Evolutionary conservation across 2,329 filamentous ascomycete species (phyloP).

Genomic region (Ophiocordyceps australis): DNA sequence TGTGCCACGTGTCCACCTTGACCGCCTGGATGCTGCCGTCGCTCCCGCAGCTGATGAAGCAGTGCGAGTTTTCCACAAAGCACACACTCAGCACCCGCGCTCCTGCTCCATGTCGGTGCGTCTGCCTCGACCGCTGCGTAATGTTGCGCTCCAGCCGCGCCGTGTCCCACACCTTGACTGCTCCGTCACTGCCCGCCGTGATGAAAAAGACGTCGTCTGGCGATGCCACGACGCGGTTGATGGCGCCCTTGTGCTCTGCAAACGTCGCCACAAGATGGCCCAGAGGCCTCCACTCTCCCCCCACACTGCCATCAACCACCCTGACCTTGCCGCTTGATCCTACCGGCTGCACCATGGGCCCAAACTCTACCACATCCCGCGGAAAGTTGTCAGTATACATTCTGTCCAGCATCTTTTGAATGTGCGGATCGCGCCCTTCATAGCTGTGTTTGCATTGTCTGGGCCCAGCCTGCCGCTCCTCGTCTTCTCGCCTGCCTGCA

Average conservation of each 20-base stretch:
- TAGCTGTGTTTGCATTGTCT: conserved; percentile 60
- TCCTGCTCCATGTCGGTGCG: conserved; percentile 55
- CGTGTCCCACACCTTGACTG: conserved; percentile 86
- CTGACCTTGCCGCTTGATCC: conserved; percentile 34
- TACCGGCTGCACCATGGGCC: conserved; percentile 59
- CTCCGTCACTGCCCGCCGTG: conserved; percentile 81
- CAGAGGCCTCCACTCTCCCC: conserved; percentile 56
- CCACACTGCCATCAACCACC: conserved; percentile 24
- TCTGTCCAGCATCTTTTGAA: conserved; percentile 58
- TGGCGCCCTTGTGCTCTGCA: conserved; percentile 65
- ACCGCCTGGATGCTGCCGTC: conserved; percentile 86
- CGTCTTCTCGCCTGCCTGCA: conserved; percentile 8
- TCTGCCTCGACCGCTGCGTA: conserved; percentile 71
- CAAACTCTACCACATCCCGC: conserved; percentile 51
- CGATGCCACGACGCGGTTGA: conserved; percentile 67
- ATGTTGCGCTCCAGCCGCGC: conserved; percentile 80
- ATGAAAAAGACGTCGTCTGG: conserved; percentile 92
- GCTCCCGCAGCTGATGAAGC: conserved; percentile 76
- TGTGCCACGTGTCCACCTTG: conserved; percentile 43
- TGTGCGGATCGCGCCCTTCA: conserved; percentile 54
- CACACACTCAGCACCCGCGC: conserved; percentile 65
- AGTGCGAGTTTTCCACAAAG: conserved; percentile 87
- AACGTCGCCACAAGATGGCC: conserved; percentile 77
- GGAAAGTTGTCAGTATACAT: conserved; percentile 64
- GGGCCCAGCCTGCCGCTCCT: conserved; percentile 14